Base-by-base conservation (phyloP, 1,139 yeast species). In the Debaryomycetaceae sp. region DNA sequence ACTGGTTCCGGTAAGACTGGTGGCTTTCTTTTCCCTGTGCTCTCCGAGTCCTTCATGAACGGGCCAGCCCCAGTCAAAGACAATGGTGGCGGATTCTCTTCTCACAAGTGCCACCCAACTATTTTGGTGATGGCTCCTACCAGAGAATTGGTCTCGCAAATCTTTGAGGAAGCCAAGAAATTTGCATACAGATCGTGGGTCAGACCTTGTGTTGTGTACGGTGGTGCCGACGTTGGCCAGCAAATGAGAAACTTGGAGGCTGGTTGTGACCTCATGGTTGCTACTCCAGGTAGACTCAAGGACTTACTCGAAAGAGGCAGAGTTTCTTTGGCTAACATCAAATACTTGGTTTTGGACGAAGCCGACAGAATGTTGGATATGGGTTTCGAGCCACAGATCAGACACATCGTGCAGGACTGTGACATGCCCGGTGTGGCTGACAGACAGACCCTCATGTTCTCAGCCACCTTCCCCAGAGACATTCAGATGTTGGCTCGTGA, bases 1-100 rank as follows among this genome's bases (percentile, higher is more conserved):
- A 91, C 98, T 49, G 97, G 93, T 84, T 89, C 97, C 36, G 99
- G 99, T 77, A 91, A 91, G 72, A 91, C 99, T 57, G 97, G 98
- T 74, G 99, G 98, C 45, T 91, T 91, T 75, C 73, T 91, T 56
- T 91, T 91, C 84, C 99, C 99, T 45, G 95, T 93, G 38, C 75
- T 91, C 49, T 83, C 95, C 29, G 91, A 89, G 66, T 84, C 94
- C 40, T 91, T 81, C 66, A 68, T 76, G 60, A 77, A 72, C 50
- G 99, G 99, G 29, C 99, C 99, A 39, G 75, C 86, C 37, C 71
- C 79, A 33, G 49, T 60, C 28, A 79, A 83, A 32, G 77, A 70
- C 46, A 42, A 63, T 16, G 53, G 62, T 36, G 77, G 78, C 38
- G 77, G 78, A 41, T 77, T 78, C 56, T 66, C 78, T 11, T 69